phyloP scores from a whole-genome alignment of 2,329 filamentous ascomycete species.

The Tolypocladium capitatum region DNA sequence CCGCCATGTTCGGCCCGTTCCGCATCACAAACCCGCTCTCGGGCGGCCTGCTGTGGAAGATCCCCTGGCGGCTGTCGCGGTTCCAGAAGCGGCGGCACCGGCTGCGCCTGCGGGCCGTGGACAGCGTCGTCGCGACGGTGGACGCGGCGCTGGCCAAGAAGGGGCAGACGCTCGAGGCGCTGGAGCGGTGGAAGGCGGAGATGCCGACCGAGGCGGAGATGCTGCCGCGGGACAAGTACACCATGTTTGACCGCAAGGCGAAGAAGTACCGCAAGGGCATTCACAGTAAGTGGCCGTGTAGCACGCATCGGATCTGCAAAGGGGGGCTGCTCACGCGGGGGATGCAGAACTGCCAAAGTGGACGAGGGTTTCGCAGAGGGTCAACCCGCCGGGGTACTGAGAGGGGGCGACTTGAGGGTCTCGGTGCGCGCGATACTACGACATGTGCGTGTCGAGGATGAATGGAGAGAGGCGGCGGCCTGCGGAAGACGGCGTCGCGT shows the following conservation, averaged over 20 bases:
- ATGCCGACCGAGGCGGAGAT: conserved; percentile 97
- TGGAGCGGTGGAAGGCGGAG: conserved; percentile 85
- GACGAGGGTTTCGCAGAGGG: conserved; percentile 85
- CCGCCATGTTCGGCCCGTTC: conserved; percentile 70
- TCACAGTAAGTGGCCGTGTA: conserved; percentile 58
- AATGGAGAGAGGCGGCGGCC: neutral
- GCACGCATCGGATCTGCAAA: neutral
- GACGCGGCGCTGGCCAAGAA: conserved; percentile 64
- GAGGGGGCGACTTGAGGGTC: conserved; percentile 3
- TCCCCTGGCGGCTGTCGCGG: conserved; percentile 84
- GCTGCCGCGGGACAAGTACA: conserved; percentile 94
- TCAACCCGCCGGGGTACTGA: conserved; percentile 92
- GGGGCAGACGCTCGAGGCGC: conserved; percentile 57
- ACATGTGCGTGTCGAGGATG: neutral
- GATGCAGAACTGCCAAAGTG: conserved; percentile 67
- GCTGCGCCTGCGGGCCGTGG: conserved; percentile 69
- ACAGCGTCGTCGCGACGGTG: conserved; percentile 73
- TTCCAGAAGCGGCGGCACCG: conserved; percentile 85
- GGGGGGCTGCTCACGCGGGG: conserved; percentile 7
- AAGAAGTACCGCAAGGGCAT: conserved; percentile 95
- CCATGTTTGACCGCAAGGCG: conserved; percentile 90
- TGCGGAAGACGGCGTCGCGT: conserved; percentile 6
- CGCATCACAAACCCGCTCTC: conserved; percentile 64
- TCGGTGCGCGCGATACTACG: neutral
- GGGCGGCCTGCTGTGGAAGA: conserved; percentile 88